phyloP scores from a whole-genome alignment of 2,329 filamentous ascomycete species.

The Trichoderma asperellum region DNA sequence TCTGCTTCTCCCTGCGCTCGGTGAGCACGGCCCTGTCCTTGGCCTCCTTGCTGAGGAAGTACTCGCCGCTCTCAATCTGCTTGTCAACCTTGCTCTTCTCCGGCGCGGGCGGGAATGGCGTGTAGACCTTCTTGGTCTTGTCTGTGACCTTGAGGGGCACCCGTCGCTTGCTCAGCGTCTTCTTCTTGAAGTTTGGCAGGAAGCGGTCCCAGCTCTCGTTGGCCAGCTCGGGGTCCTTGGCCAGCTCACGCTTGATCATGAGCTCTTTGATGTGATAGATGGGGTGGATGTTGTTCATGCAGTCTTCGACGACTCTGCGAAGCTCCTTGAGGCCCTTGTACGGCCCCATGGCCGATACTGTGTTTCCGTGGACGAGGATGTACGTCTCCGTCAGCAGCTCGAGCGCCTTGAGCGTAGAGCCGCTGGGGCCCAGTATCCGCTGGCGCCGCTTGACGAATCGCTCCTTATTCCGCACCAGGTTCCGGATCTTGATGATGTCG shows the following conservation, averaged over 20 bases:
- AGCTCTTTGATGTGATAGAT: slow-evolving; percentile 80
- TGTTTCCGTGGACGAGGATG: slow-evolving; percentile 95
- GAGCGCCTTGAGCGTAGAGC: slow-evolving; percentile 89
- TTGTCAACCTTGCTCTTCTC: slow-evolving; percentile 99
- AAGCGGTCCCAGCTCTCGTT: slow-evolving; percentile 95
- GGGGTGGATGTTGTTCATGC: slow-evolving; percentile 95
- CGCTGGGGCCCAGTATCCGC: slow-evolving; percentile 87
- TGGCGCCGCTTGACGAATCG: slow-evolving; percentile 94
- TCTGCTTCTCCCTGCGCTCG: slow-evolving; percentile 81
- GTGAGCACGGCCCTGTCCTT: slow-evolving; percentile 83
- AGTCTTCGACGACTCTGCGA: slow-evolving; percentile 86
- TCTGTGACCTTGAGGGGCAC: slow-evolving; percentile 85
- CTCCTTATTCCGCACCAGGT: slow-evolving; percentile 88
- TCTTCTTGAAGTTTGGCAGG: slow-evolving; percentile 95
- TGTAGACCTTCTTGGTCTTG: slow-evolving; percentile 93
- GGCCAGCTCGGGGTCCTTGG: slow-evolving; percentile 83
- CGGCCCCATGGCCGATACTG: slow-evolving; percentile 86
- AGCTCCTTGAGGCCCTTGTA: slow-evolving; percentile 95
- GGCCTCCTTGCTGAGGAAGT: slow-evolving; percentile 90
- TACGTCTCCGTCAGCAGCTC: slow-evolving; percentile 91
- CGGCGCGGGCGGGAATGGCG: slow-evolving; percentile 92
- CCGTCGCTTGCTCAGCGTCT: slow-evolving; percentile 80
- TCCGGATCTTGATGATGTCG: slow-evolving; percentile 95
- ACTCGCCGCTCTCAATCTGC: slow-evolving; percentile 97
- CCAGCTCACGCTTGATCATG: slow-evolving; percentile 91